Percentiles rank a stretch among this genome's conserved stretches.
Evolutionary conservation across 345 rosid species (phyloP).

Genomic region (Cardamine resedifolia): DNA sequence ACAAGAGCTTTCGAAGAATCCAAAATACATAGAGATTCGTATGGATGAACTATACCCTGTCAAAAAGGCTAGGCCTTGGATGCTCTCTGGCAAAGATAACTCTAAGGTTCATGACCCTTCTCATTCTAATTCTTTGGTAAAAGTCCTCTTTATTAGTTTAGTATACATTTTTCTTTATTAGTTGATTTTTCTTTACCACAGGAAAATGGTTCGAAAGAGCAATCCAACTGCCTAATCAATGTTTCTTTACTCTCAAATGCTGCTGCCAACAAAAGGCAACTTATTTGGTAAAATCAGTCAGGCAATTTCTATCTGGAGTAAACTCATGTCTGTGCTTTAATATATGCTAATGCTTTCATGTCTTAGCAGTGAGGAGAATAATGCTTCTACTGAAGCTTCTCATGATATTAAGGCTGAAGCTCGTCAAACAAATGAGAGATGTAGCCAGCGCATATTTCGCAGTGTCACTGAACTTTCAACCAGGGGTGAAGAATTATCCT

Average conservation of each 20-base stretch:
- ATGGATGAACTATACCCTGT: constrained; percentile 76
- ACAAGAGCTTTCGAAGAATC: constrained; percentile 48
- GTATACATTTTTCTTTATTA: constrained; percentile 9
- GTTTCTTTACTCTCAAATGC: constrained; percentile 53
- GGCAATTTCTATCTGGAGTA: neutral
- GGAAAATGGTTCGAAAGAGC: constrained; percentile 54
- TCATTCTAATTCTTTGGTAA: neutral
- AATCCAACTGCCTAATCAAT: constrained; percentile 46
- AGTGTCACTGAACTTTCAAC: constrained; percentile 80
- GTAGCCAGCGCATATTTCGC: constrained; percentile 67
- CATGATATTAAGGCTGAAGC: constrained; percentile 40
- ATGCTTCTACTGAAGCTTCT: constrained; percentile 46
- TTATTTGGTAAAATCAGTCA: constrained; percentile 47
- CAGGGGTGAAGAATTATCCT: constrained; percentile 52
- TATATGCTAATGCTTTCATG: constrained; percentile 22
- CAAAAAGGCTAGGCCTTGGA: constrained; percentile 66
- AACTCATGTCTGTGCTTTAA: neutral
- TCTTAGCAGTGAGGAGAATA: constrained; percentile 46
- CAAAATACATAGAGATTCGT: constrained; percentile 67
- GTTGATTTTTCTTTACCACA: constrained; percentile 34
- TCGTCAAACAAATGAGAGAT: constrained; percentile 49
- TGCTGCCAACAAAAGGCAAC: constrained; percentile 54
- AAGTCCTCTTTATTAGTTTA: constrained; percentile 5
- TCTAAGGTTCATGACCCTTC: constrained; percentile 48
- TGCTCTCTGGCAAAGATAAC: constrained; percentile 58